A percentile compares a stretch with the other conserved stretches of the same genome.
Evolutionary conservation across 2,329 filamentous ascomycete species (phyloP).

Genomic region (Beauveria pseudobassiana): DNA sequence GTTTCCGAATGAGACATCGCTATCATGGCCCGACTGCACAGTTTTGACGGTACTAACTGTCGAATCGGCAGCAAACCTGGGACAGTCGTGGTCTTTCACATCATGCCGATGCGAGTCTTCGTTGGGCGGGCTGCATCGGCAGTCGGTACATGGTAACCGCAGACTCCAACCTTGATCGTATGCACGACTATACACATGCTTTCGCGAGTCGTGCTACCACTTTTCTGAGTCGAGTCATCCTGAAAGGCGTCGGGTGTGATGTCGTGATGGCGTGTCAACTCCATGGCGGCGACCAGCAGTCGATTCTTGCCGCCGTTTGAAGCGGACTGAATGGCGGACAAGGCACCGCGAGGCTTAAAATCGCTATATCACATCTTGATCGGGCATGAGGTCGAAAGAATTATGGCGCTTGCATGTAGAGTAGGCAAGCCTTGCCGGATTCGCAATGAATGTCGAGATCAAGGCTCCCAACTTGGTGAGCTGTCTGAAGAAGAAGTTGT

Average conservation of each 20-base stretch:
- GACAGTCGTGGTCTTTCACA: too few relatives aligned
- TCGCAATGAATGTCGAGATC: background rate
- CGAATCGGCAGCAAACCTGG: too few relatives aligned
- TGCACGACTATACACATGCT: background rate
- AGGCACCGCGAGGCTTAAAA: background rate
- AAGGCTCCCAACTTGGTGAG: background rate
- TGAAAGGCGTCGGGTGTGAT: background rate
- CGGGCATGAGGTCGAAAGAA: background rate
- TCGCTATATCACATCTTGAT: background rate
- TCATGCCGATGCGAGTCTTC: background rate
- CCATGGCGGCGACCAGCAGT: background rate
- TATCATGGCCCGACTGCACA: background rate
- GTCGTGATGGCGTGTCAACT: background rate
- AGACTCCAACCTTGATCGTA: background rate
- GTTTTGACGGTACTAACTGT: too few relatives aligned
- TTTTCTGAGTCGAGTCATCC: background rate
- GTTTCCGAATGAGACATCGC: constrained; percentile 9
- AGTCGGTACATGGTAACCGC: background rate
- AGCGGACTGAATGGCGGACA: background rate
- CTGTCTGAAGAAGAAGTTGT: background rate
- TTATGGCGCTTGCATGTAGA: background rate
- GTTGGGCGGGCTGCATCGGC: background rate
- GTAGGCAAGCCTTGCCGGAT: background rate
- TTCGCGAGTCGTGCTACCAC: background rate
- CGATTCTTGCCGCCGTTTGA: background rate